Base-by-base conservation (phyloP, 1,139 yeast genomes). In the Nakaseomyces kungkrabaensis region DNA sequence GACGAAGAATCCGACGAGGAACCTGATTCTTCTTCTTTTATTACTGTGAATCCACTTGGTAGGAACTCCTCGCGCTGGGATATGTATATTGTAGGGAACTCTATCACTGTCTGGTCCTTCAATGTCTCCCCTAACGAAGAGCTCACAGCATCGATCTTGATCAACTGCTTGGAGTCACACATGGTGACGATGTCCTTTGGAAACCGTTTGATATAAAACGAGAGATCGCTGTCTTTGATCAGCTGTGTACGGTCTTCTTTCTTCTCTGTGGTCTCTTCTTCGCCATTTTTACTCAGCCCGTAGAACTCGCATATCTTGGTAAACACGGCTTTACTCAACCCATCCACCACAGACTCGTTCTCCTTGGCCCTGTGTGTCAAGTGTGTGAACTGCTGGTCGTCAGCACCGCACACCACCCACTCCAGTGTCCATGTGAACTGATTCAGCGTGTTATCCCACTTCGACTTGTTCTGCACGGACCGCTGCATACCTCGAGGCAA, bases 401-500 rank as follows among this genome's bases (percentile, higher is more conserved):
- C 50, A 0, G 66, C 68, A 3, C 59, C 55, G n/a, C 75, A 59
- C 7, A 79, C 59, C 0, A 77, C 64, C 85, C 89, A 83, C 62
- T 89, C 95, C 0, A 88, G 66, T 0, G 96, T 83, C 96, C 97
- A 89, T 24, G 77, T 76, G 63, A 77, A 83, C 29, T 77, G 67
- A 44, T 80, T 77, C 56, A 73, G 70, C 57, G 78, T 76, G 62
- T 81, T 81, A 60, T 87, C 92, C 74, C 81, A 85, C 1, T 84
- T 82, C 0, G 92, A 78, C 59, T 82, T 84, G 63, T 90, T 90
- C 51, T 72, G 65, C 8, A 65, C 60, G 3, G 88, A 74, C 50
- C 96, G 69, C 27, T 81, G 75, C 95, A 89, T 86, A 0, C 95
- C 96, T 13, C 71, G 68, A 0, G 96, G 96, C 31, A 85, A 65